Percentiles rank a stretch among this genome's conserved stretches.
These are phyloP conservation scores for Monilinia polystroma DNA, from an alignment of 2,329 filamentous ascomycete genomes.

Conservation along the genomic window DNA sequence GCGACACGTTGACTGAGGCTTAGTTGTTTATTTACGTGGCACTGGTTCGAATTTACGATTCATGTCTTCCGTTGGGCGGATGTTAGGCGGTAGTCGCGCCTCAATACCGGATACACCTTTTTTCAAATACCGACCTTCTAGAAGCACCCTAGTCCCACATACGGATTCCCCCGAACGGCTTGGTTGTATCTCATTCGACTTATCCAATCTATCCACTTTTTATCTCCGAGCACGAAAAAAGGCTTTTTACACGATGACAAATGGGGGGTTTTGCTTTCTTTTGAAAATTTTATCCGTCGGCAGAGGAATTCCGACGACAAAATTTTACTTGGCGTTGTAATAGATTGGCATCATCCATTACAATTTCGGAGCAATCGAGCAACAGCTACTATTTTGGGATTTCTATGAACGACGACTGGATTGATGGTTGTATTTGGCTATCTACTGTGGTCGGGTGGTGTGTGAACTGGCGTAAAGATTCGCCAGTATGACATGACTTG, in stretches of 20 bases:
- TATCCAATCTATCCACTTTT: conserved; percentile 13
- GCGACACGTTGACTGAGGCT: background rate
- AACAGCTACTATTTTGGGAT: background rate
- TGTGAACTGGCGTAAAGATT: conserved; percentile 1
- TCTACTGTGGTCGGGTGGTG: conserved; percentile 1
- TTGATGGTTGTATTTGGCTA: background rate
- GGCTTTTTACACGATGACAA: conserved; percentile 20
- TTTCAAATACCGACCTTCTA: conserved; percentile 18
- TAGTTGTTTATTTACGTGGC: conserved; percentile 3
- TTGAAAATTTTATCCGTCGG: conserved; percentile 13
- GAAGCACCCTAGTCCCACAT: conserved; percentile 16
- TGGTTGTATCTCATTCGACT: background rate
- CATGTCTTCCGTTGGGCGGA: conserved; percentile 8
- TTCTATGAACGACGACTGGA: background rate
- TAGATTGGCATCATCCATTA: background rate
- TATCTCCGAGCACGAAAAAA: conserved; percentile 13
- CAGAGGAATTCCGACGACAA: conserved; percentile 16
- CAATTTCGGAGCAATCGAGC: background rate
- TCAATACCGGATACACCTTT: conserved; percentile 10
- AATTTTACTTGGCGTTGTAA: background rate
- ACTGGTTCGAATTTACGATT: background rate
- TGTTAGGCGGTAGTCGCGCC: conserved; percentile 6
- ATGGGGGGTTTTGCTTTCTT: conserved; percentile 4
- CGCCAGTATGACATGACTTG: background rate
- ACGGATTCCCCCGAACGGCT: background rate